Evolutionary conservation across 2,329 filamentous ascomycete species (phyloP).

Genomic region (Lasiodiplodia theobromae): DNA sequence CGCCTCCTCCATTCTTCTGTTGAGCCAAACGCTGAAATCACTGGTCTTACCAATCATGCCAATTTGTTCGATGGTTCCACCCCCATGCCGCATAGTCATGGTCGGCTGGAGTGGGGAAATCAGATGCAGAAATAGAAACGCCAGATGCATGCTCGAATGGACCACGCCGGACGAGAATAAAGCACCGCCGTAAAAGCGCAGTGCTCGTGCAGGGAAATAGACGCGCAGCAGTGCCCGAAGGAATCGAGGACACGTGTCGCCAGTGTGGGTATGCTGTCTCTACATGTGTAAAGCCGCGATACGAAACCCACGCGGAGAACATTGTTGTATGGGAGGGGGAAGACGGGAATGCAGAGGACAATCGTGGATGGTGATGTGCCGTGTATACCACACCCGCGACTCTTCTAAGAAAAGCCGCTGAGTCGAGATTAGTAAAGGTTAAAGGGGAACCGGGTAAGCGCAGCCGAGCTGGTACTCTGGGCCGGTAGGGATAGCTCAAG

Average conservation of each 20-base stretch:
- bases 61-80: slow-evolving; percentile 10
- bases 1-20: background rate
- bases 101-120: background rate
- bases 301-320: slow-evolving; percentile 3
- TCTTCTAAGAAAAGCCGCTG: slow-evolving; percentile 7
- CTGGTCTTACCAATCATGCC: slow-evolving; percentile 23
- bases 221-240: slow-evolving; percentile 16
- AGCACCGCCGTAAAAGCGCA: background rate
- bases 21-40: slow-evolving; percentile 10
- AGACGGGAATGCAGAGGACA: background rate
- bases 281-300: slow-evolving; percentile 9
- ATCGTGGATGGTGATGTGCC: slow-evolving; percentile 17
- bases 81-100: slow-evolving; percentile 11
- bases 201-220: slow-evolving; percentile 1
- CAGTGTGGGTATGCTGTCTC: slow-evolving; percentile 5
- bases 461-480: slow-evolving; percentile 19
- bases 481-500: slow-evolving; percentile 6
- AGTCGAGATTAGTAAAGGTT: slow-evolving; percentile 20
- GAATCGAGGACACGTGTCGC: slow-evolving; percentile 23
- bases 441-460: slow-evolving; percentile 16
- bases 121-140: slow-evolving; percentile 20
- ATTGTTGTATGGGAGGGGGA: background rate
- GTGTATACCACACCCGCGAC: background rate
- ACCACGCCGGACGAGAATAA: background rate
- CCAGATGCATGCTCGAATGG: slow-evolving; percentile 24